Evolutionary conservation across 2,329 filamentous ascomycete genomes (phyloP), one percentile per base, ranked within the genome.

Genomic region (Metarhizium humberi): DNA sequence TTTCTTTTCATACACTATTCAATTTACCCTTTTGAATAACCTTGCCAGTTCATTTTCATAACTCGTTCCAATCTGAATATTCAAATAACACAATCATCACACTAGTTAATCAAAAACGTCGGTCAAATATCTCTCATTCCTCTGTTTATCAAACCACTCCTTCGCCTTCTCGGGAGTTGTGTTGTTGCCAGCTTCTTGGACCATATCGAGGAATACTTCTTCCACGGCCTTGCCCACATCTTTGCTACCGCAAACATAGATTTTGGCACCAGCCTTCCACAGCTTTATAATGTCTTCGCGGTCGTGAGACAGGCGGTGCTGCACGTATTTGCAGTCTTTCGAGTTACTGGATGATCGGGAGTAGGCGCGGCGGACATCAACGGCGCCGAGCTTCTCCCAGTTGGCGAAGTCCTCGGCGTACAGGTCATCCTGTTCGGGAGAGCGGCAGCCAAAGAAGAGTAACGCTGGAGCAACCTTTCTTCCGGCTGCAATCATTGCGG

Each of bases 171-270:
- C 73, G 34, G 74, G 67, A 1, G 63, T 68, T 1, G 70, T 58
- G 48, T 69, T 66, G 7, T 65, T 60, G 53, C 63, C 63, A 13
- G 59, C 62, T 52, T 71, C 68, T 30, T 69, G 62, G 6, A 72
- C 67, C 29, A 74, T 67, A 51, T 62, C 63, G 16, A 74, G 55
- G 49, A 64, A 68, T 6, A 70, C 69, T 6, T 72, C 70, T 56
- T 73, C 71, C 16, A 82, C 70, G 0, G 70, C 78, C 52, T 75
- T 73, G 18, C 76, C 78, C 1, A 83, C 70, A 14, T 70, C 71
- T 4, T 73, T 71, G 47, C 79, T 81, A 4, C 86, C 86, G 64
- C 86, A 90, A 2, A 88, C 78, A 62, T 81, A 89, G 0, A 86
- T 69, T 62, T 79, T 78, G 0, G 84, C 76, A 4, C 73, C 76